Base-by-base conservation (phyloP, 2,329 filamentous ascomycete genomes). In the Sporothrix euskadiensis region DNA sequence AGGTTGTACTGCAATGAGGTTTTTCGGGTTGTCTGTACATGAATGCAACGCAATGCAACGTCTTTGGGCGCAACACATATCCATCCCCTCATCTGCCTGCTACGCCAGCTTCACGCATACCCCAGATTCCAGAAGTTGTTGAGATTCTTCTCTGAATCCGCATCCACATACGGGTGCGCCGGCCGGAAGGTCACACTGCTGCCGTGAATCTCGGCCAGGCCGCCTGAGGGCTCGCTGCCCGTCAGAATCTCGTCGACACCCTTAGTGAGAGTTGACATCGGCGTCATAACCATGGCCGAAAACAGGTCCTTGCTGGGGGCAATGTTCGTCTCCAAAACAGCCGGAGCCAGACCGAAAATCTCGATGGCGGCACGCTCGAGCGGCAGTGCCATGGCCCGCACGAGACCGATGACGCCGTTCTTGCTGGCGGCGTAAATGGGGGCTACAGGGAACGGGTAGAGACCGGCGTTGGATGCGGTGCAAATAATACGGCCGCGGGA, bases 381-480 rank as follows among this genome's bases (percentile, higher is more conserved):
- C 0, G 81, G 75, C n/a, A 76, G 77, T 1, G 81, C 83, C 16
- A 85, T 78, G 0, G 85, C 84, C n/a, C 86, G 81, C 7, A 87
- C 85, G 0, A 87, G 81, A 0, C 83, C 84, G n/a, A 88, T 80
- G 0, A 87, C 79, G 9, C 81, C 86, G 63, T 81, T 79, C 75
- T 88, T 88, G 14, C 83, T 82, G 3, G 83, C 81, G 2, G 83
- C 82, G 75, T 88, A 88, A 6, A 87, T 76, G 0, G 86, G 86
- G 1, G 85, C 84, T 1, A 84, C 81, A 0, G 85, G 83, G 72
- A 88, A 86, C 0, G 85, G 81, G 75, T 88, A 88, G 0, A 88
- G 69, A 0, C 86, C 86, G 1, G 84, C 85, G 77, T 87, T 87
- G 4, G 85, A 87, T 0, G 86, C 83, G 0, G 86, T 88, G 80